A percentile compares a stretch with the other conserved stretches of the same genome.
Conservation (phyloP, 805 yeast species). For the Metschnikowia anglica region DNA sequence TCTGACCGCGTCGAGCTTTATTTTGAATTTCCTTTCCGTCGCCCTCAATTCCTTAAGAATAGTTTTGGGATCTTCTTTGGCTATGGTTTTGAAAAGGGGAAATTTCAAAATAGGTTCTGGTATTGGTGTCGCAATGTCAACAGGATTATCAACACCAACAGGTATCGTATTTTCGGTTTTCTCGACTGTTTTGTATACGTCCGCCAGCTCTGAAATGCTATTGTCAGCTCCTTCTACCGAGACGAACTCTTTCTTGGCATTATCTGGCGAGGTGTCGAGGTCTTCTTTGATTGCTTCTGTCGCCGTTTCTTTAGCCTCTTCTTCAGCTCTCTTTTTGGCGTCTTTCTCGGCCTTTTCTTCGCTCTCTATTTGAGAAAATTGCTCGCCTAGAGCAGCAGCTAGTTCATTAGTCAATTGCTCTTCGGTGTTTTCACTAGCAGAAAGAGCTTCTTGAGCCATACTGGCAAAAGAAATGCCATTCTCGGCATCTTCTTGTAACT, state of each 20-base stretch:
- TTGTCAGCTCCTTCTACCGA: not conserved
- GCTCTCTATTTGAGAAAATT: too few relatives aligned
- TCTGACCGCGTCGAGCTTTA: constrained; percentile 17
- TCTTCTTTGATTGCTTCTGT: too few relatives aligned
- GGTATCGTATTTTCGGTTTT: not conserved
- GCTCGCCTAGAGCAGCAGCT: not conserved
- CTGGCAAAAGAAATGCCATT: constrained; percentile 1
- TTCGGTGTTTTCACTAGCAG: not conserved
- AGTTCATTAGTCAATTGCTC: not conserved
- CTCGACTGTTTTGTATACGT: not conserved
- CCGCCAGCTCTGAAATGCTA: not conserved
- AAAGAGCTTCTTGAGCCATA: constrained; percentile 3
- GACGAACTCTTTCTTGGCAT: not conserved
- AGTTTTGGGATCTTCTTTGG: constrained; percentile 11
- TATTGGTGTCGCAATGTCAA: not conserved
- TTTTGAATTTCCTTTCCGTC: constrained; percentile 17
- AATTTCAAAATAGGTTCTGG: not conserved
- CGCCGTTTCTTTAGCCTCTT: too few relatives aligned
- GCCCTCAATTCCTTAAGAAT: constrained; percentile 14
- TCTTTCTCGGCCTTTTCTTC: not conserved
- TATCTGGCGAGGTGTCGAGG: too few relatives aligned
- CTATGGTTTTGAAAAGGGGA: constrained; percentile 16
- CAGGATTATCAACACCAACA: not conserved
- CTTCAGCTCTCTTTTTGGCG: not conserved
- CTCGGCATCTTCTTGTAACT: not conserved